These are phyloP conservation scores for Neonectria ditissima DNA, from an alignment of 2,329 filamentous ascomycete genomes.

Conservation along the genomic window DNA sequence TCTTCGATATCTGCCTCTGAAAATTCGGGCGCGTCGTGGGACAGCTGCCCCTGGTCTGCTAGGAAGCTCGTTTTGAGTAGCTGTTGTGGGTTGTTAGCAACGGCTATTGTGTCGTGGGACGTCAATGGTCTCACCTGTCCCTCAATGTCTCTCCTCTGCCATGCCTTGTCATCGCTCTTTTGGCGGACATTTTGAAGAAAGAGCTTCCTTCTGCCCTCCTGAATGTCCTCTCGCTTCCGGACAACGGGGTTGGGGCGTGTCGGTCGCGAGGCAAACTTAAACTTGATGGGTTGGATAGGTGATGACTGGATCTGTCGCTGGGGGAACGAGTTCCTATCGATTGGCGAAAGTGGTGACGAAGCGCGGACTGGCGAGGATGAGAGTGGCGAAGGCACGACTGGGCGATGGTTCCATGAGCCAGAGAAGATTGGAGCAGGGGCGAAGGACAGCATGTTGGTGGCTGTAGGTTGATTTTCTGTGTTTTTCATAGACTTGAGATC, in stretches of 20 bases:
- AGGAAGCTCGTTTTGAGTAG: constrained; percentile 53
- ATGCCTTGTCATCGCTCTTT: constrained; percentile 69
- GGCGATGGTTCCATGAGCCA: constrained; percentile 59
- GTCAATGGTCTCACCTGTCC: constrained; percentile 55
- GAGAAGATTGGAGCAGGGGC: constrained; percentile 58
- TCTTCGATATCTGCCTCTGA: constrained; percentile 66
- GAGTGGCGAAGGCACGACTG: constrained; percentile 65
- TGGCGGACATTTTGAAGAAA: constrained; percentile 77
- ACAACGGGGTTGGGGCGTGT: constrained; percentile 73
- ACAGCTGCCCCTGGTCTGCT: constrained; percentile 48
- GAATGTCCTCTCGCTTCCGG: constrained; percentile 69
- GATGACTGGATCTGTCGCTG: constrained; percentile 60
- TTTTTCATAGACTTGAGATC: constrained; percentile 46
- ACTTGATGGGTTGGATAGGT: constrained; percentile 55
- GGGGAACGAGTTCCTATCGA: constrained; percentile 56
- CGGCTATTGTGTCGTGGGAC: not conserved
- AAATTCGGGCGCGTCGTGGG: constrained; percentile 53
- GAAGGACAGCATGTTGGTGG: constrained; percentile 56
- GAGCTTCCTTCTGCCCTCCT: constrained; percentile 72
- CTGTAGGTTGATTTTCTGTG: constrained; percentile 45
- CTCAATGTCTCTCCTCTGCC: constrained; percentile 72
- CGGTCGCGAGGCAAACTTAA: constrained; percentile 66
- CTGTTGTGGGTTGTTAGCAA: constrained; percentile 38
- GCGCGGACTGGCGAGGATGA: constrained; percentile 70
- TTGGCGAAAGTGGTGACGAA: constrained; percentile 60